Evolutionary conservation across 2,329 filamentous ascomycete genomes (phyloP).

Genomic region (Cladosporium sphaerospermum): DNA sequence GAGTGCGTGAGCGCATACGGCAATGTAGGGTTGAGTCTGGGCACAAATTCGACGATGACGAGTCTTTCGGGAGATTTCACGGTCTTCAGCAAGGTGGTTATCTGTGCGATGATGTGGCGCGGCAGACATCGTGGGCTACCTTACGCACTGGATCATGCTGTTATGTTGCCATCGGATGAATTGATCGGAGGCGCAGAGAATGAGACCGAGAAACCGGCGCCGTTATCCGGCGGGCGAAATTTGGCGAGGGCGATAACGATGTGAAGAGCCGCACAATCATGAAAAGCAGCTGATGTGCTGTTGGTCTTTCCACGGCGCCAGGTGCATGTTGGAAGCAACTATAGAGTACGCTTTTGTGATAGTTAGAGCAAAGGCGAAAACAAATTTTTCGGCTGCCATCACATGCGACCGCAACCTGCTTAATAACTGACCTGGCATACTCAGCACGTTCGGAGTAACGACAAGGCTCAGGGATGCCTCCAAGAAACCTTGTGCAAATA

Average conservation of each 20-base stretch:
- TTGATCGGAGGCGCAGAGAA: not conserved
- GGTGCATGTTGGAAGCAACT: too few species aligned
- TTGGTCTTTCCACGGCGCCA: too few species aligned
- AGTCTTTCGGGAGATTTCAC: constrained; percentile 66
- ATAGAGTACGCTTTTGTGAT: too few species aligned
- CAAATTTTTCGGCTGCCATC: too few species aligned
- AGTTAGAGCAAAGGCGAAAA: too few species aligned
- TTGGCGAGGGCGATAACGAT: not conserved
- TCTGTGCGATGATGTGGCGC: constrained; percentile 57
- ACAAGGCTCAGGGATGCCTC: too few species aligned
- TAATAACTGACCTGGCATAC: too few species aligned
- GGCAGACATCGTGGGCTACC: constrained; percentile 56
- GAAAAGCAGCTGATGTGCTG: too few species aligned
- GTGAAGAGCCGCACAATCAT: not conserved
- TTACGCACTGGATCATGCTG: constrained; percentile 59
- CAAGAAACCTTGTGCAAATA: too few species aligned
- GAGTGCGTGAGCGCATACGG: constrained; percentile 33
- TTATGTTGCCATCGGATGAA: constrained; percentile 46
- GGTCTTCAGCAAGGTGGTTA: constrained; percentile 56
- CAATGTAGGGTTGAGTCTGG: constrained; percentile 26
- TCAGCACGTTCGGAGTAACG: too few species aligned
- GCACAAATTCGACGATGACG: constrained; percentile 16
- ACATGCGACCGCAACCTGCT: too few species aligned
- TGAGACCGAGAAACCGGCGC: not conserved
- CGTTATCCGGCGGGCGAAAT: not conserved